Evolutionary conservation across 164 flowering plant genomes (phyloP).

Genomic region (Platanus orientalis): DNA sequence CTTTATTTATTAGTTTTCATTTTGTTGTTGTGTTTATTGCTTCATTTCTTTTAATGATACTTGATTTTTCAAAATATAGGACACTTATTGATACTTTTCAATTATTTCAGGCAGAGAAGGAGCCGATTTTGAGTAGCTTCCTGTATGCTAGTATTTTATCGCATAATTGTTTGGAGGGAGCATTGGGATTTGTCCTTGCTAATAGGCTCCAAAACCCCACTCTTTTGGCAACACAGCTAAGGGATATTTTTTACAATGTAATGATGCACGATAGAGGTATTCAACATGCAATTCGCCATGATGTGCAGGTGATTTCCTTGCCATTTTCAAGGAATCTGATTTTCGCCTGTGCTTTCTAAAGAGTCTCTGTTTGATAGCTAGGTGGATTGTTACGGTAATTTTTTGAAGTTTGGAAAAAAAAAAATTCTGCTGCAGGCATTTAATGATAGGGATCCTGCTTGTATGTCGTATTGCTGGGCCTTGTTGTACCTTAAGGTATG

Average conservation of each 20-base stretch:
- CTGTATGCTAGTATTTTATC: slow-evolving; percentile 77
- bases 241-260: slow-evolving; percentile 68
- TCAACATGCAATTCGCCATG: slow-evolving; percentile 67
- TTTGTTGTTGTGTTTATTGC: background rate
- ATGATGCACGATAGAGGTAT: slow-evolving; percentile 57
- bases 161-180: slow-evolving; percentile 72
- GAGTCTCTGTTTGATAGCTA: background rate
- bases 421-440: slow-evolving; percentile 54
- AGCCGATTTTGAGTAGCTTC: slow-evolving; percentile 84
- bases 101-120: slow-evolving; percentile 75
- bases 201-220: slow-evolving; percentile 73
- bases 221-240: slow-evolving; percentile 66
- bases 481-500: slow-evolving; percentile 74
- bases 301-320: slow-evolving; percentile 55
- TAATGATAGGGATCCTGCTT: slow-evolving; percentile 84
- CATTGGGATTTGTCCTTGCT: slow-evolving; percentile 77
- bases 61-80: too few species aligned
- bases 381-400: background rate
- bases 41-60: too few species aligned
- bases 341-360: slow-evolving; percentile 8
- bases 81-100: too few species aligned
- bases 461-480: slow-evolving; percentile 71
- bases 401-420: slow-evolving; percentile 5
- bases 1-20: too few species aligned
- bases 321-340: slow-evolving; percentile 12